Conservation (phyloP, 1,284 basidiomycete genomes). For the Chiua sp. region DNA sequence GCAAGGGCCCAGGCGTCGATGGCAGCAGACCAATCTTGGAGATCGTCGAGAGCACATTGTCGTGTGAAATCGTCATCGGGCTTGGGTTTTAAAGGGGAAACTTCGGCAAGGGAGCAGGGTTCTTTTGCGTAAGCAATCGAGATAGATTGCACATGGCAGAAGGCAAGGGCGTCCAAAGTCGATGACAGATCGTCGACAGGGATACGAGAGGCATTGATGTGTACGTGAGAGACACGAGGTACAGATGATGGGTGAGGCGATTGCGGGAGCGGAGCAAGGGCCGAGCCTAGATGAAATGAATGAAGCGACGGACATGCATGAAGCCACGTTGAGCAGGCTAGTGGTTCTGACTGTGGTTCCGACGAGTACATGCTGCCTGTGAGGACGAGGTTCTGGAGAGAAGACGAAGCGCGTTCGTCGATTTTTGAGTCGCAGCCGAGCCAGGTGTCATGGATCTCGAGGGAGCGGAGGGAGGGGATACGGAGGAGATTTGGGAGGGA, state of each 20-base stretch:
- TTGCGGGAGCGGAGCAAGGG: conserved; percentile 22
- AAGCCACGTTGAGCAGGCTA: conserved; percentile 33
- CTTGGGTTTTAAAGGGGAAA: neutral
- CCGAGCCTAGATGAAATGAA: conserved; percentile 27
- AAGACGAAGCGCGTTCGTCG: neutral
- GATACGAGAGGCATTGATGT: conserved; percentile 35
- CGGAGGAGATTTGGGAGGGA: conserved; percentile 67
- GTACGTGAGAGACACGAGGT: conserved; percentile 25
- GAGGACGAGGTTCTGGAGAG: conserved; percentile 28
- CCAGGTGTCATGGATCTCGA: conserved; percentile 72
- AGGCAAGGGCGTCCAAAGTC: conserved; percentile 22
- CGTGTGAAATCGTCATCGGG: conserved; percentile 30
- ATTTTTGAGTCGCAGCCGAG: conserved; percentile 51
- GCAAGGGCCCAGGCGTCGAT: conserved; percentile 25
- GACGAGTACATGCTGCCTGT: conserved; percentile 38
- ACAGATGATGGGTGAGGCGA: neutral
- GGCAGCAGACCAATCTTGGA: conserved; percentile 29
- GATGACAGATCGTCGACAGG: conserved; percentile 25
- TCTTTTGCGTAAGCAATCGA: conserved; percentile 27
- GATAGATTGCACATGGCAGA: conserved; percentile 27
- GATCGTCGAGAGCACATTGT: conserved; percentile 39
- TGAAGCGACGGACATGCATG: conserved; percentile 28
- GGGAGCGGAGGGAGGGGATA: conserved; percentile 61
- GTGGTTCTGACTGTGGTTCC: conserved; percentile 20
- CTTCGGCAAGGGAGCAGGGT: conserved; percentile 1